Base-by-base conservation (phyloP, 495 filamentous ascomycete species). In the Daldinia caldariorum region DNA sequence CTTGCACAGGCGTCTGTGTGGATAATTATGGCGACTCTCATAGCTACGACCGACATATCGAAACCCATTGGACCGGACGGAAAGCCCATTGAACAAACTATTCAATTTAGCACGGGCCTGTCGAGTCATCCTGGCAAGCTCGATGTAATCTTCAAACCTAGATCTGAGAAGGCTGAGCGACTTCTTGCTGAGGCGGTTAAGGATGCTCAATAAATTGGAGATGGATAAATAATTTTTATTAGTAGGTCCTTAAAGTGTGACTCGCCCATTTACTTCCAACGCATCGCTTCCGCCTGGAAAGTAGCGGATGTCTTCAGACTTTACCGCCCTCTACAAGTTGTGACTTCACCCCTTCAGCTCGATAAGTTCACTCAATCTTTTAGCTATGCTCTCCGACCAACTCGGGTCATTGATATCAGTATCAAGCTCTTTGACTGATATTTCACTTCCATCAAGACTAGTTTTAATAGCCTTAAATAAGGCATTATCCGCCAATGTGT, bases 381-480 rank as follows among this genome's bases (percentile, higher is more conserved):
- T 59, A 57, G 75, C 75, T 18, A 84, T 70, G 35, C 79, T 76
- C 29, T 74, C 67, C 4, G 85, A 80, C 70, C 83, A 85, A 3
- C 57, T 67, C 10, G 57, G 53, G 51, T 82, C 78, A 56, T 83
- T 83, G 20, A 83, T 73, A 58, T 80, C 70, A n/a, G 72, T 64
- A 38, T 77, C 69, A 22, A 79, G 76, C 58, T 83, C 78, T 47
- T 77, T 74, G 4, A 83, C 61, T 13, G 49, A 32, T 10, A 83
- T 78, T 3, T 61, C 73, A 22, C 56, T 80, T 1, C 69, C 75
- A 29, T 66, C 20, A 26, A 83, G 70, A 0, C 74, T 83, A 2
- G 70, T 45, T 58, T 79, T 78, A n/a, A 90, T 53, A 0, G 82
- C 74, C 3, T 65, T 61, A 56, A 87, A 88, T 13, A 83, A 63